phyloP scores from a whole-genome alignment of 2,329 filamentous ascomycete species.

The Pestalotiopsis sp. region DNA sequence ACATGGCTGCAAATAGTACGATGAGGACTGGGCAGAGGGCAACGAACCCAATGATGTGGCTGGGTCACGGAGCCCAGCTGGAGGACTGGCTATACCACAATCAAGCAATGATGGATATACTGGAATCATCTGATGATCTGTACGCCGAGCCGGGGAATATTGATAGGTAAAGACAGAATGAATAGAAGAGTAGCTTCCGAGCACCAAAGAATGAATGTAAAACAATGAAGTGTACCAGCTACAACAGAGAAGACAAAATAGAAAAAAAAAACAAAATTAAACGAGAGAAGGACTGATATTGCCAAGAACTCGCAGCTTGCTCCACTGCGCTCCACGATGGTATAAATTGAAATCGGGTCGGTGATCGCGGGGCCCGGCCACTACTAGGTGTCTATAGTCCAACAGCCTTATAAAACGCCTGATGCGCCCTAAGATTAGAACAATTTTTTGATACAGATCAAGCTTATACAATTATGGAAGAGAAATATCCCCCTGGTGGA shows the following conservation, averaged over 20 bases:
- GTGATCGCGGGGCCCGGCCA: background rate
- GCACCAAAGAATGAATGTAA: too few relatives aligned
- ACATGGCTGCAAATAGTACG: slow-evolving; percentile 27
- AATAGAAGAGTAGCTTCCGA: too few relatives aligned
- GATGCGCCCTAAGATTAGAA: background rate
- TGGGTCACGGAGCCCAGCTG: slow-evolving; percentile 46
- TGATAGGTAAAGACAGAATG: background rate
- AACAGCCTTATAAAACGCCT: background rate
- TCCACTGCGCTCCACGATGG: too few relatives aligned
- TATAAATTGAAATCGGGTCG: background rate
- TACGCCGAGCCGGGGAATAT: background rate
- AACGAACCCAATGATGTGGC: slow-evolving; percentile 24
- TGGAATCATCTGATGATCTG: slow-evolving; percentile 45
- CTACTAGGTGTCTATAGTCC: background rate
- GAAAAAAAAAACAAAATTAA: too few relatives aligned
- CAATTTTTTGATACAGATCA: background rate
- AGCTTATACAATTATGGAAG: too few relatives aligned
- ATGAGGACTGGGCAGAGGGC: slow-evolving; percentile 44
- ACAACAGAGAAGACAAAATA: too few relatives aligned
- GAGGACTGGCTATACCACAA: slow-evolving; percentile 70
- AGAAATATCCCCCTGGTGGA: too few relatives aligned
- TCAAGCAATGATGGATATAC: slow-evolving; percentile 64
- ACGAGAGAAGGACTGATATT: too few relatives aligned
- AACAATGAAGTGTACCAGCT: too few relatives aligned
- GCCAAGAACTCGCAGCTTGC: too few relatives aligned